Conservation (phyloP, 1,139 yeast species). For the Yamadazyma mexicana region DNA sequence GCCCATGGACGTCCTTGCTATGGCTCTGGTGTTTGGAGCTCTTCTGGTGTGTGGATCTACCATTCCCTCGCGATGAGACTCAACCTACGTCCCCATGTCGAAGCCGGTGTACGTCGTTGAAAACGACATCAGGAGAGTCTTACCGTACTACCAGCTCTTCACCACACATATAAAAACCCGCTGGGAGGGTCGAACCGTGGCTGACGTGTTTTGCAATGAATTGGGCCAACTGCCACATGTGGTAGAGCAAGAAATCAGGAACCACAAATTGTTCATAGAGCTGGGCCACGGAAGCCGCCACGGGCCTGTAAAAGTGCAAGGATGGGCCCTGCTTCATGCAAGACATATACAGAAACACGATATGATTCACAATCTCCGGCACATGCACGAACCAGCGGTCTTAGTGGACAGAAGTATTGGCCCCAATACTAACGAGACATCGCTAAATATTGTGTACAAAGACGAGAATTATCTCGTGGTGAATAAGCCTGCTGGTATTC, state of each 20-base stretch:
- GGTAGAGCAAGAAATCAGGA: slow-evolving; percentile 22
- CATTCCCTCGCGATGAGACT: background rate
- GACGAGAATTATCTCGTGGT: slow-evolving; percentile 56
- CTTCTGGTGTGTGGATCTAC: too few relatives aligned
- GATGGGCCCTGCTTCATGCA: slow-evolving; percentile 21
- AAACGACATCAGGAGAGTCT: slow-evolving; percentile 45
- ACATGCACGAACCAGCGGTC: slow-evolving; percentile 65
- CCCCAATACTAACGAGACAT: slow-evolving; percentile 12
- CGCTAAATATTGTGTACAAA: slow-evolving; percentile 45
- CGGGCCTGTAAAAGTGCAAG: slow-evolving; percentile 20
- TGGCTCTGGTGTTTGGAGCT: background rate
- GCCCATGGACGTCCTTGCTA: too few relatives aligned
- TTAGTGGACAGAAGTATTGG: slow-evolving; percentile 24
- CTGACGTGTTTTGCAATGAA: slow-evolving; percentile 45
- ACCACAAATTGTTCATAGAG: slow-evolving; percentile 26
- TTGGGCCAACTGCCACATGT: slow-evolving; percentile 37
- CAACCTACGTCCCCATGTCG: background rate
- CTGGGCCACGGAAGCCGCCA: slow-evolving; percentile 27
- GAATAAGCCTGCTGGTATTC: slow-evolving; percentile 74
- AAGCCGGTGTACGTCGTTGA: slow-evolving; percentile 22
- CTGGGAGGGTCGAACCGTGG: slow-evolving; percentile 47
- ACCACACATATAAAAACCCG: slow-evolving; percentile 47
- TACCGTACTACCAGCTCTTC: slow-evolving; percentile 44
- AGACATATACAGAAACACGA: slow-evolving; percentile 48
- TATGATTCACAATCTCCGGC: slow-evolving; percentile 44